phyloP scores from a whole-genome alignment of 805 yeast species.

The Phaffomyces opuntiae region DNA sequence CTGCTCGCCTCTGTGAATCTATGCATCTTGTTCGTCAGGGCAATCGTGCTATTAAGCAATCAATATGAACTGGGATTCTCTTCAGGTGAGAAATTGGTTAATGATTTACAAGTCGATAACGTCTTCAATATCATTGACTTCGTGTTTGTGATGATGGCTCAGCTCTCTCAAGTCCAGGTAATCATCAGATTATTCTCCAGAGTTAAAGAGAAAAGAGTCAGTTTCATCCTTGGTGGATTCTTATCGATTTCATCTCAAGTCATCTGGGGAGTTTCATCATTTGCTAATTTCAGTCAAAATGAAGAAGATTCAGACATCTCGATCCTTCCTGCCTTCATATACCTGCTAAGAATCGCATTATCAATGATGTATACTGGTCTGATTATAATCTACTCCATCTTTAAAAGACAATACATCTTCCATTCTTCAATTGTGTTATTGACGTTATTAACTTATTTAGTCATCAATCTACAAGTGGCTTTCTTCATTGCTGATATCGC shows the following conservation, averaged over 20 bases:
- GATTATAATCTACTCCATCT: slow-evolving; percentile 46
- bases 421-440: slow-evolving; percentile 44
- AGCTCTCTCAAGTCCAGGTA: slow-evolving; percentile 65
- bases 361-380: slow-evolving; percentile 63
- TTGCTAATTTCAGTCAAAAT: slow-evolving; percentile 24
- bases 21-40: slow-evolving; percentile 38
- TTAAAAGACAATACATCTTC: slow-evolving; percentile 45
- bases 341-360: slow-evolving; percentile 64
- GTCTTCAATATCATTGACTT: slow-evolving; percentile 52
- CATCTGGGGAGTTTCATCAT: slow-evolving; percentile 64
- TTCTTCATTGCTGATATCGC: slow-evolving; percentile 74
- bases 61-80: slow-evolving; percentile 38
- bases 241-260: slow-evolving; percentile 51
- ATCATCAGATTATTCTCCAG: slow-evolving; percentile 62
- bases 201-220: slow-evolving; percentile 57
- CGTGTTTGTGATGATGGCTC: slow-evolving; percentile 48
- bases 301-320: slow-evolving; percentile 34
- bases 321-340: slow-evolving; percentile 66
- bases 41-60: slow-evolving; percentile 36
- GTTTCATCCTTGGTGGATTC: slow-evolving; percentile 50
- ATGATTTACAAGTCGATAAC: slow-evolving; percentile 34
- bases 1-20: slow-evolving; percentile 49
- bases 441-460: slow-evolving; percentile 47
- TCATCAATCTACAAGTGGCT: slow-evolving; percentile 55
- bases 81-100: slow-evolving; percentile 37